Base-by-base conservation (phyloP, 2,329 filamentous ascomycete genomes). In the Calonectria pteridis region DNA sequence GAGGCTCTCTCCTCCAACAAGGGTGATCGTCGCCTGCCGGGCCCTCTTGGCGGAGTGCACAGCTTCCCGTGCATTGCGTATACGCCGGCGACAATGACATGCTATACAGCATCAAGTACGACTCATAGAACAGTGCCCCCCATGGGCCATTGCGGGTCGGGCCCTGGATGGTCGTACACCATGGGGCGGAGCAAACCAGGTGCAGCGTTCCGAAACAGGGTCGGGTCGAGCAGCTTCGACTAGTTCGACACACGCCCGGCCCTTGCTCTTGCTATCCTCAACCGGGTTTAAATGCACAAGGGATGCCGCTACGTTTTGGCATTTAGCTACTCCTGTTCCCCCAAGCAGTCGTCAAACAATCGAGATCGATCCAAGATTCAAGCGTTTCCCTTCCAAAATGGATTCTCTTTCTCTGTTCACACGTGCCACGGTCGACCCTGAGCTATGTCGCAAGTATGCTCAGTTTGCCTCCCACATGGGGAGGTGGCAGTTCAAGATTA, bases 381-480 rank as follows among this genome's bases (percentile, higher is more conserved):
- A 16, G 16, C 10, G 14, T 6, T 4, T n/a, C 18, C 37, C 63
- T 67, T 28, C 55, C 18, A 46, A 29, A 11, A 80, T 80, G 78
- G 31, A 63, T 46, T 79, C 78, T 7, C 66, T 79, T 46, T 79
- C 78, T 7, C 66, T 79, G 69, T 74, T 78, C 37, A 40, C 66
- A 35, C 72, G 78, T 49, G 78, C 46, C 69, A 73, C 20, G 0
- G 69, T 73, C 6, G 58, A 73, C 67, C 78, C 70, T 6, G 80
- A 80, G 43, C 80, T 86, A 20, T 87, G 85, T 73, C 67, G 77
- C 29, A 77, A 82, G 50, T 87, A 87, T 77, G 88, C 87, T 43
- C 78, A 82, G 53, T 89, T 89, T 76, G 86, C 87, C 33, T 81
- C 84, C 7, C 79, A 86, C 72, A 80, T 89, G 73, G 83, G 82